These are phyloP conservation scores for Chenopodium suecicum DNA, from an alignment of 148 eudicot genomes.

Conservation along the genomic window DNA sequence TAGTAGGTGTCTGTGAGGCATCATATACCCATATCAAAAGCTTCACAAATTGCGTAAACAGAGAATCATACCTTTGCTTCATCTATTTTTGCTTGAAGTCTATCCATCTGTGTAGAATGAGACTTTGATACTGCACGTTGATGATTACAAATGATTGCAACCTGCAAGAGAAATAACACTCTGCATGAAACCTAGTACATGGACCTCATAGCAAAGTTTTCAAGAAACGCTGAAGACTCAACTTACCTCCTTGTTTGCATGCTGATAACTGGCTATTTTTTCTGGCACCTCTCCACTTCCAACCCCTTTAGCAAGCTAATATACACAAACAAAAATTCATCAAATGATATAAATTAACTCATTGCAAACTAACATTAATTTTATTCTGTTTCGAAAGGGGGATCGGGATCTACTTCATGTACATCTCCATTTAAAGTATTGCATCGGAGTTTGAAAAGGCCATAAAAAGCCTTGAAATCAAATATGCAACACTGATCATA, in stretches of 20 bases:
- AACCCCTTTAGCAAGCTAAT: constrained; percentile 64
- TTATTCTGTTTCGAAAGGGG: background rate
- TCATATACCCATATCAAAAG: background rate
- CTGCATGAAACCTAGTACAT: constrained; percentile 12
- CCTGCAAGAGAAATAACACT: constrained; percentile 47
- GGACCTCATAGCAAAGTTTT: background rate
- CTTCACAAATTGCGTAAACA: background rate
- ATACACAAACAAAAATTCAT: constrained; percentile 17
- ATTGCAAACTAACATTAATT: too few species aligned
- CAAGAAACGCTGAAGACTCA: constrained; percentile 7
- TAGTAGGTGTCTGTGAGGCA: background rate
- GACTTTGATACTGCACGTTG: constrained; percentile 93
- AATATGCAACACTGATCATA: background rate
- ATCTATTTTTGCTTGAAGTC: constrained; percentile 63
- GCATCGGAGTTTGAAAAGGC: background rate
- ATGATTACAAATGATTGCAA: constrained; percentile 97
- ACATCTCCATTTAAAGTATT: background rate
- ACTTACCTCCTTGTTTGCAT: constrained; percentile 89
- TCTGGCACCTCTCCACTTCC: constrained; percentile 72
- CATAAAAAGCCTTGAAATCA: background rate
- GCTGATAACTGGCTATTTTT: constrained; percentile 65
- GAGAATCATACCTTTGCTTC: constrained; percentile 65
- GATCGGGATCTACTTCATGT: background rate
- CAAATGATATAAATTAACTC: background rate
- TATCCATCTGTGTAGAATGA: constrained; percentile 79